Conservation (phyloP, 169 alveolate genomes). For the Plasmodium reichenowi region DNA sequence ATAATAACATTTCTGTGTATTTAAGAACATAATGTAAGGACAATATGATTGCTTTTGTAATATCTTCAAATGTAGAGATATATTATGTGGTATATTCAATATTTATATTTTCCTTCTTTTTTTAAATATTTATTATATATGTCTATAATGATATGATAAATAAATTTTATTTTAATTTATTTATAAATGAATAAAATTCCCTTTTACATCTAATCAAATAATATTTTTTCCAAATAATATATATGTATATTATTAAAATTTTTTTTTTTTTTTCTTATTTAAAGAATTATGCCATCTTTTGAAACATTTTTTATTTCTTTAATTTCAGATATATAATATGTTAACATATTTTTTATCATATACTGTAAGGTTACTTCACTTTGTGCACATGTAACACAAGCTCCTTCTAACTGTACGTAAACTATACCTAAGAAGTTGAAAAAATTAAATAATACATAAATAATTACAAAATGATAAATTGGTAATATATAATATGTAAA, state of each 20-base stretch:
- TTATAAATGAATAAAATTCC: no score
- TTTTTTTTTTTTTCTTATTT: neutral
- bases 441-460: neutral
- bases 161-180: no score
- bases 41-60: no score
- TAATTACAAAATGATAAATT: neutral
- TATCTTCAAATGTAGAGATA: no score
- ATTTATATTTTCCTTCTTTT: neutral
- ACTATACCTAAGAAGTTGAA: conserved; percentile 77
- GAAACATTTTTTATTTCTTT: conserved; percentile 77
- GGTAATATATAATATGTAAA: neutral
- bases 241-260: neutral
- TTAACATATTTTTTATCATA: conserved; percentile 86
- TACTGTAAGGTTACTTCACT: conserved; percentile 85
- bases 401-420: conserved; percentile 85
- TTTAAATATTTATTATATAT: neutral
- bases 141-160: no score
- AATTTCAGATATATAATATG: conserved; percentile 85
- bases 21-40: no score
- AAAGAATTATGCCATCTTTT: conserved; percentile 67
- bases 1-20: no score
- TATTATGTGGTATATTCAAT: no score
- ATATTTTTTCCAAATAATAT: neutral
- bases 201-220: no score
- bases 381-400: conserved; percentile 86